Percentiles rank a stretch among this genome's conserved stretches.
phyloP scores from a whole-genome alignment of 139 green algal species.

The Chlamydomonas incerta region DNA sequence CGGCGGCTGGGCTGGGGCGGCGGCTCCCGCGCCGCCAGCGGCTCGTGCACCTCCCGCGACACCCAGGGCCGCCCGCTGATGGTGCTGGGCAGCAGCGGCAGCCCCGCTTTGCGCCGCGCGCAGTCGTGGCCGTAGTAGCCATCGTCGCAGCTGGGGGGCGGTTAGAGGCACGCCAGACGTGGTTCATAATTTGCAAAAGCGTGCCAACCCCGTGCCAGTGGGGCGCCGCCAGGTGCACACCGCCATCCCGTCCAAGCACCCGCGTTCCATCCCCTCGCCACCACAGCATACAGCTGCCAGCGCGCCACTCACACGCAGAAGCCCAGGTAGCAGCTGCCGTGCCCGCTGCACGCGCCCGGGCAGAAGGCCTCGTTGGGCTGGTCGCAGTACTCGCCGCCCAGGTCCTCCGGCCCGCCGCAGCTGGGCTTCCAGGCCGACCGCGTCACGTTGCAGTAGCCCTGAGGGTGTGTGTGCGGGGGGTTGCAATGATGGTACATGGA shows the following conservation, averaged over 20 bases:
- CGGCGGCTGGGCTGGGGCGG: background rate
- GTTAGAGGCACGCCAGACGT: too few relatives aligned
- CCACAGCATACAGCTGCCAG: background rate
- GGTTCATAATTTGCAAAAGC: too few relatives aligned
- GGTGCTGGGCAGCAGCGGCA: slow-evolving; percentile 37
- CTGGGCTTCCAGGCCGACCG: slow-evolving; percentile 12
- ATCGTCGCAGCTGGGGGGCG: slow-evolving; percentile 58
- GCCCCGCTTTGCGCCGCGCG: slow-evolving; percentile 25
- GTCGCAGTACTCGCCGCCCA: slow-evolving; percentile 59
- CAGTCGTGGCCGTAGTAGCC: slow-evolving; percentile 73
- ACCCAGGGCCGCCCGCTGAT: slow-evolving; percentile 24
- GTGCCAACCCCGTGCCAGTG: too few relatives aligned
- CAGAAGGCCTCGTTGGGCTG: slow-evolving; percentile 62
- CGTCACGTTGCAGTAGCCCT: slow-evolving; percentile 40
- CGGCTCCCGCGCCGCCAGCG: slow-evolving; percentile 30
- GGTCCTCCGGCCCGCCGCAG: slow-evolving; percentile 56
- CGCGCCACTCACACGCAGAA: slow-evolving; percentile 68
- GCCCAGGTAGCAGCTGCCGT: slow-evolving; percentile 65
- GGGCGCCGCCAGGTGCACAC: too few relatives aligned
- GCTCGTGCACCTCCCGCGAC: background rate
- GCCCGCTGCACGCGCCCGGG: slow-evolving; percentile 70
- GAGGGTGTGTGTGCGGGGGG: too few relatives aligned
- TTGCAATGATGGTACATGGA: too few relatives aligned
- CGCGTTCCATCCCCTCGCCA: too few relatives aligned
- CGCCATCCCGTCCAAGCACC: too few relatives aligned